Evolutionary conservation across 768 basidiomycete genomes (phyloP), one percentile per base, ranked within the genome.

Genomic region (Serendipita indica): DNA sequence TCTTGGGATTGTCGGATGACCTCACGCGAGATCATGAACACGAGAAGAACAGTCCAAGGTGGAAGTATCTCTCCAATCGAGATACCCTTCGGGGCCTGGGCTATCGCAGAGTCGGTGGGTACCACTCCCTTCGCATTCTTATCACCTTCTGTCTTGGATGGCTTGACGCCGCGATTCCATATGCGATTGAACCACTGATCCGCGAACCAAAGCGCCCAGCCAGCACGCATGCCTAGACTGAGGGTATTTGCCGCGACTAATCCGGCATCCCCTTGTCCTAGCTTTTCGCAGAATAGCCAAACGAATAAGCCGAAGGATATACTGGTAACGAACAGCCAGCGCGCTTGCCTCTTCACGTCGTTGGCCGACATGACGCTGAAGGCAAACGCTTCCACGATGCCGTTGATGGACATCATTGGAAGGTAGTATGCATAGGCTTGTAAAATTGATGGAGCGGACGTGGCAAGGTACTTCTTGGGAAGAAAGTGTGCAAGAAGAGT

Each of bases 391-490:
- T 99, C 96, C 16, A 94, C 72, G 0, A 88, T 79, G 1, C 96
- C 96, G 66, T 99, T 99, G 63, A 90, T 71, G 3, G 86, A 86
- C 65, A 99, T 77, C 20, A 86, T 77, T 0, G 96, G 96, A 63
- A 98, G 84, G 64, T 93, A 94, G 74, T 79, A 84, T 22, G 89
- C 70, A 80, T 92, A 99, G 0, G 84, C 80, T 12, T 71, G 69
- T 3, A 99, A 79, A 34, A 94, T 84, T 13, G 70, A 62, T 0
- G 89, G 84, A 0, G 93, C 92, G 39, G 87, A 89, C 0, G 92
- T 91, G 39, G 74, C 65, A 33, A 81, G 73, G 69, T 88, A 88
- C 49, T 54, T 54, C 30, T 61, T 78, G 75, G 20, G 65, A 70
- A 18, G 87, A 63, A 72, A 74, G 37, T 64, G 65, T 1, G 61